Evolutionary conservation across 306 rosid genomes (phyloP), one percentile per base, ranked within the genome.

Genomic region (Bauhinia variegata): DNA sequence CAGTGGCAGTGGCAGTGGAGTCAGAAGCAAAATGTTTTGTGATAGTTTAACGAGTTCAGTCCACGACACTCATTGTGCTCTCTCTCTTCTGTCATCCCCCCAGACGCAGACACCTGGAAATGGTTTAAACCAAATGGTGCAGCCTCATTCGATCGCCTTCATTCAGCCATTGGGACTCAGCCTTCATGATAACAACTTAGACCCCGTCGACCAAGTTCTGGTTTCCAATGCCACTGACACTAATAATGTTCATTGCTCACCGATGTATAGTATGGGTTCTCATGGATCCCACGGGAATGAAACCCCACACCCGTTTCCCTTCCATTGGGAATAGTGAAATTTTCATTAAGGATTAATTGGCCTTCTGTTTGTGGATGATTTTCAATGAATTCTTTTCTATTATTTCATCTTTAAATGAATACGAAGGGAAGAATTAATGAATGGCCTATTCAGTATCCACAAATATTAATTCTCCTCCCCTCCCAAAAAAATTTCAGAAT

Each of bases 71-170:
- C 83, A 86, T 56, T 82, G 96, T 93, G 99, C 97, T 93, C 99
- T 90, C 99, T 93, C 97, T 93, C 99, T 93, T 90, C 99, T 93
- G 99, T 93, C 99, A 93, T 88, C 97, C 30, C 87, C 88, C 59
- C 96, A 79, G 79, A 60, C 86, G 19, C 95, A 75, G 80, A 60
- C 82, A 67, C 78, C 87, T 9, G 83, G 80, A 36, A 78, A 60
- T 47, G 88, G 86, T 63, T 80, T 85, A 30, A 72, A 79, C 81
- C 88, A 67, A 47, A 73, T 84, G 54, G 74, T 81, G 79, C 81
- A 73, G 72, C n/a, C n/a, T n/a, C n/a, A n/a, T n/a, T n/a, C n/a
- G n/a, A n/a, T n/a, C n/a, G n/a, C n/a, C n/a, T n/a, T n/a, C n/a
- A n/a, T n/a, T n/a, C 90, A 87, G 32, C 83, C 89, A 0, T 77